These are phyloP conservation scores for Quercus robur DNA, from an alignment of 306 rosid species.

Conservation along the genomic window DNA sequence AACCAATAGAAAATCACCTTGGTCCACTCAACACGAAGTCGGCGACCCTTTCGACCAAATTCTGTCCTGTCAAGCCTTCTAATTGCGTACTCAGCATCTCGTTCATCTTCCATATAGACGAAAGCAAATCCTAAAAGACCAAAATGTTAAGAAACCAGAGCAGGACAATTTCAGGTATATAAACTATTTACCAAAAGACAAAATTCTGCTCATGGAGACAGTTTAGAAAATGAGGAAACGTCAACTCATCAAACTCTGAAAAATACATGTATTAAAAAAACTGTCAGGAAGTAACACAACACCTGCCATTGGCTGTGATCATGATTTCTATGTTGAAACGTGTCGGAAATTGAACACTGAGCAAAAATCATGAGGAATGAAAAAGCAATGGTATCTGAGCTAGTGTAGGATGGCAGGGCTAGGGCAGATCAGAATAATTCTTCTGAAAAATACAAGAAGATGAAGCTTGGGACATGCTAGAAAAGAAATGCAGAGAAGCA, in stretches of 20 bases:
- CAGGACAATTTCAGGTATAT: background rate
- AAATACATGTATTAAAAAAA: constrained; percentile 28
- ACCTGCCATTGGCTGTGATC: constrained; percentile 79
- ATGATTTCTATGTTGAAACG: constrained; percentile 77
- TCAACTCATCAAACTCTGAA: constrained; percentile 27
- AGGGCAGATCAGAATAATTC: constrained; percentile 72
- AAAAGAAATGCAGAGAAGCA: constrained; percentile 84
- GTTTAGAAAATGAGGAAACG: constrained; percentile 16
- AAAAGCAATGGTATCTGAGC: constrained; percentile 80
- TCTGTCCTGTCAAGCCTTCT: constrained; percentile 82
- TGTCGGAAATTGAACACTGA: constrained; percentile 85
- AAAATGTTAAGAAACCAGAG: constrained; percentile 29
- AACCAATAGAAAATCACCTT: constrained; percentile 40
- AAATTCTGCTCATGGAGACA: constrained; percentile 12
- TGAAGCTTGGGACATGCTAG: constrained; percentile 78
- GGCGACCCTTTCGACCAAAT: constrained; percentile 83
- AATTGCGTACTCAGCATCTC: constrained; percentile 85
- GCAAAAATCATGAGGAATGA: constrained; percentile 89
- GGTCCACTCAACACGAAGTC: constrained; percentile 83
- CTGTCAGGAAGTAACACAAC: constrained; percentile 64
- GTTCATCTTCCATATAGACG: constrained; percentile 79
- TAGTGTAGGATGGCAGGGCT: constrained; percentile 74
- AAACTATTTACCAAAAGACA: background rate
- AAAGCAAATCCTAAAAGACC: constrained; percentile 70
- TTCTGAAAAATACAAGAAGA: constrained; percentile 68